Conservation (phyloP, 768 basidiomycete genomes). For the Boletus pseudo-olivaceus region DNA sequence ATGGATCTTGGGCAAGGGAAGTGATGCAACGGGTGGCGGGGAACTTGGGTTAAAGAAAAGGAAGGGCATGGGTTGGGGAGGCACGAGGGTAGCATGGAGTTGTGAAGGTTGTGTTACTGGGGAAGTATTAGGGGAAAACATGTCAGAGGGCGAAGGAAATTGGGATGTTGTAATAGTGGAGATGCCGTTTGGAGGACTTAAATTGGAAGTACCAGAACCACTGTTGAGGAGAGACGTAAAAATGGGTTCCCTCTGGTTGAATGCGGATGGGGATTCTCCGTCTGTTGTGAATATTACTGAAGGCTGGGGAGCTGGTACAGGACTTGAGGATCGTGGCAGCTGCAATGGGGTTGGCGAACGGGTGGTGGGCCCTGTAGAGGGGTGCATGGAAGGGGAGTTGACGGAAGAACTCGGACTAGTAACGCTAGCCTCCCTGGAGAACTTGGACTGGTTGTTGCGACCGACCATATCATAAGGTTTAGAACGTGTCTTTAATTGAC, state of each 20-base stretch:
- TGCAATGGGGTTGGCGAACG: constrained; percentile 31
- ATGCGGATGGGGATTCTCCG: constrained; percentile 1
- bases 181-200: constrained; percentile 14
- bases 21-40: constrained; percentile 43
- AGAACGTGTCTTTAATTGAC: constrained; percentile 51
- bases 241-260: constrained; percentile 9
- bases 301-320: constrained; percentile 10
- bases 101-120: constrained; percentile 18
- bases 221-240: constrained; percentile 6
- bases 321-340: constrained; percentile 15
- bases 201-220: constrained; percentile 7
- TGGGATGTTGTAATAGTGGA: constrained; percentile 14
- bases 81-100: constrained; percentile 17
- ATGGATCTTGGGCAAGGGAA: constrained; percentile 72
- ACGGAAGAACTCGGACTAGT: constrained; percentile 48
- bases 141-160: constrained; percentile 17
- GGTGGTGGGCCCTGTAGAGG: constrained; percentile 33
- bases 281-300: constrained; percentile 1
- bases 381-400: constrained; percentile 38
- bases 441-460: constrained; percentile 38
- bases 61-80: constrained; percentile 49
- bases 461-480: constrained; percentile 62
- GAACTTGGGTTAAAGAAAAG: constrained; percentile 59
- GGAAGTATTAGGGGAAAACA: constrained; percentile 16
- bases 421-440: constrained; percentile 55